Evolutionary conservation across 225 moss, liverwort and hornwort species (phyloP).

Genomic region (Asterella californica): DNA sequence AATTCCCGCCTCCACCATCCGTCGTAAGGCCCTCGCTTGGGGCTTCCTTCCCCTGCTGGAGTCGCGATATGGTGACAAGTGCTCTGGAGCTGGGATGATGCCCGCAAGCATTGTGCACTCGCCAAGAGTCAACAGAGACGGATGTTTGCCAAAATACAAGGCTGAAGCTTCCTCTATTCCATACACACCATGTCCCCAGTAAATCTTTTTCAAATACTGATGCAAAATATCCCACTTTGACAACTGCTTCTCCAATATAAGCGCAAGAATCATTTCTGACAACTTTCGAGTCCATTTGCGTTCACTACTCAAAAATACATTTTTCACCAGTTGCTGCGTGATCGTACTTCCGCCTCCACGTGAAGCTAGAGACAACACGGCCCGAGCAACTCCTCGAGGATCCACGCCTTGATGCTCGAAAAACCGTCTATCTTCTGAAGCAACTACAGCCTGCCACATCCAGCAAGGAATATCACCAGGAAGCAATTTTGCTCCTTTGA

Average conservation of each 20-base stretch:
- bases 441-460: slow-evolving; percentile 98
- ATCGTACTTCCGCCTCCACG: slow-evolving; percentile 97
- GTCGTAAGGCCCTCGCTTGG: slow-evolving; percentile 80
- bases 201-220: slow-evolving; percentile 93
- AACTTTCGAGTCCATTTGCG: slow-evolving; percentile 94
- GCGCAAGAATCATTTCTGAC: slow-evolving; percentile 80
- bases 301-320: slow-evolving; percentile 70
- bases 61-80: slow-evolving; percentile 86
- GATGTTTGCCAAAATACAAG: slow-evolving; percentile 94
- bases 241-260: slow-evolving; percentile 78
- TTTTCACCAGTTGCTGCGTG: slow-evolving; percentile 96
- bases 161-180: slow-evolving; percentile 93
- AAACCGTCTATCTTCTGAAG: slow-evolving; percentile 91
- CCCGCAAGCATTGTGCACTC: slow-evolving; percentile 99
- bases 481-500: slow-evolving; percentile 35
- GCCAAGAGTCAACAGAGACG: slow-evolving; percentile 72
- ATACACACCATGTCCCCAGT: slow-evolving; percentile 98
- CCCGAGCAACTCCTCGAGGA: slow-evolving; percentile 74
- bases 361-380: slow-evolving; percentile 61
- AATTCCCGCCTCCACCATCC: slow-evolving; percentile 98
- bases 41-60: slow-evolving; percentile 94
- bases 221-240: slow-evolving; percentile 95
- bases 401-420: slow-evolving; percentile 93
- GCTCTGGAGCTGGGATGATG: slow-evolving; percentile 95
- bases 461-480: slow-evolving; percentile 73